Evolutionary conservation across 1,284 basidiomycete species (phyloP), one percentile per base, ranked within the genome.

Genomic region (Ceratorhiza oryzae-sativae): DNA sequence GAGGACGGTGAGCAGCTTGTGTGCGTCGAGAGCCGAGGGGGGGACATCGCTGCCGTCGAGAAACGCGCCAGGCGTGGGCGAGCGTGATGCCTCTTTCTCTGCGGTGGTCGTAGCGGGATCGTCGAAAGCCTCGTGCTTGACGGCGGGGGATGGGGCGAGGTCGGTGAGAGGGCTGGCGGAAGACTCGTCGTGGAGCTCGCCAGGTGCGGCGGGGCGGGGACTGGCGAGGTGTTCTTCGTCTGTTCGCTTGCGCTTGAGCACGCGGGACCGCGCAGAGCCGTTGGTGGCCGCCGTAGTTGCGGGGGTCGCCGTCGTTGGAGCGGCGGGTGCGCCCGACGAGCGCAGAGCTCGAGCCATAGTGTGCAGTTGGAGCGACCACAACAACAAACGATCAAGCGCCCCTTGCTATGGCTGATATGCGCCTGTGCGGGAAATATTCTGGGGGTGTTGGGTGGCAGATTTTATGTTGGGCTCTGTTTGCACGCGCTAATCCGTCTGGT

Each of bases 1-100:
- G 67, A 96, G 86, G 53, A 95, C 87, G 73, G 89, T 87, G 51
- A 95, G 85, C 71, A 93, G 87, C 75, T 86, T 84, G 53, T 83
- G 81, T 25, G 89, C 90, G 78, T 89, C 83, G 5, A 81, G 75
- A 12, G 80, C 39, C 72, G 81, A 77, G 51, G 90, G 82, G 39
- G 86, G 83, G 18, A 82, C 79, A 77, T 88, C 86, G 42, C 84
- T 86, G 2, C 81, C 80, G 74, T 80, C 81, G n/a, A 67, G 32
- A 67, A 67, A 55, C 61, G 45, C 45, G 61, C 46, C 42, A 30
- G 61, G 61, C 27, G 61, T 49, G 46, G 61, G 61, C 23, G 61
- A 63, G 27, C 61, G 61, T 10, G 55, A 32, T 4, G 18, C 5
- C 12, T 58, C 55, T 23, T 58, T 55, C 27, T 30, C 27, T 6